These are phyloP conservation scores for Globisporangium canariense DNA, from an alignment of 352 stramenopile genomes.

Conservation along the genomic window DNA sequence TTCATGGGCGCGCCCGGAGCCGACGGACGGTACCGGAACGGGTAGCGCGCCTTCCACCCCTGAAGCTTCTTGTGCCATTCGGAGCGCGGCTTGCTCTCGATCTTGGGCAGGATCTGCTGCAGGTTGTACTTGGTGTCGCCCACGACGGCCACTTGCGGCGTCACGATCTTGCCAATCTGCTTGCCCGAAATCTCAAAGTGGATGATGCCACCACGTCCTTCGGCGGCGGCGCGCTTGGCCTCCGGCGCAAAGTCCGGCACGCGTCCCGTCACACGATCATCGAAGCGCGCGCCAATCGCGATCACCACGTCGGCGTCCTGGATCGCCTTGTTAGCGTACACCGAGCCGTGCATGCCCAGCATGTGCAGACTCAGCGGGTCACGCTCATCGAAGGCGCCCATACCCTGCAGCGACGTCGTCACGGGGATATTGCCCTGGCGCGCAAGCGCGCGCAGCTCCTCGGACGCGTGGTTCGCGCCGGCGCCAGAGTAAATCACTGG, in stretches of 20 bases:
- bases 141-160: slow-evolving; percentile 68
- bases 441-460: slow-evolving; percentile 90
- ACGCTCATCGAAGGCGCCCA: slow-evolving; percentile 93
- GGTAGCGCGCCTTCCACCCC: slow-evolving; percentile 90
- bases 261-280: slow-evolving; percentile 94
- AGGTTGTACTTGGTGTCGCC: slow-evolving; percentile 91
- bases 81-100: slow-evolving; percentile 76
- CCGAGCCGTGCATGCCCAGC: slow-evolving; percentile 96
- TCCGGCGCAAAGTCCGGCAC: slow-evolving; percentile 92
- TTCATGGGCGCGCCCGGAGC: slow-evolving; percentile 83
- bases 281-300: slow-evolving; percentile 92
- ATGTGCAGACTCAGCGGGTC: slow-evolving; percentile 94
- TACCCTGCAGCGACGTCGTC: slow-evolving; percentile 92
- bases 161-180: slow-evolving; percentile 86
- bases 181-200: slow-evolving; percentile 94
- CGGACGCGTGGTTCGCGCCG: slow-evolving; percentile 81
- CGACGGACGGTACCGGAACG: slow-evolving; percentile 88
- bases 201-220: slow-evolving; percentile 93
- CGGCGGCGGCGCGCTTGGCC: slow-evolving; percentile 85
- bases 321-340: slow-evolving; percentile 96
- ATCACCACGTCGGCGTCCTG: slow-evolving; percentile 95
- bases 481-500: slow-evolving; percentile 95
- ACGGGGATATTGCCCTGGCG: slow-evolving; percentile 94
- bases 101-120: slow-evolving; percentile 81
- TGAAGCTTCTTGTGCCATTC: slow-evolving; percentile 92